Evolutionary conservation across 495 filamentous ascomycete genomes (phyloP).

Genomic region (Mytilinidion resinicola): DNA sequence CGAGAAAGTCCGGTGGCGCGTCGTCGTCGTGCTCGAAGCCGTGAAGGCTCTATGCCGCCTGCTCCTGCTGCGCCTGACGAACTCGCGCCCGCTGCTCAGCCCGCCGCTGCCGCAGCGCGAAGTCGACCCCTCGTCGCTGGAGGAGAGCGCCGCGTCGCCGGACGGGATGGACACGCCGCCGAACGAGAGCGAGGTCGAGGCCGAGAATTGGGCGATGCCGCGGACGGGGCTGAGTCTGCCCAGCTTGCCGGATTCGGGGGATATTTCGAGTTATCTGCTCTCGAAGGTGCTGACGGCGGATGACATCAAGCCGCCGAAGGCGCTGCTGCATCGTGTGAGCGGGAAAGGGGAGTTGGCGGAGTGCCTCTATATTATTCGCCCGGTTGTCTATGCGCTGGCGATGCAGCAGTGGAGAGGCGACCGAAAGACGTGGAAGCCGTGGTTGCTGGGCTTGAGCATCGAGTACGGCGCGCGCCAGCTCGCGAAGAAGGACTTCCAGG

Average conservation of each 20-base stretch:
- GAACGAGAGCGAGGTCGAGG: conserved; percentile 42
- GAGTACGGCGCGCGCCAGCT: conserved; percentile 84
- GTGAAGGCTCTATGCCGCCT: conserved; percentile 84
- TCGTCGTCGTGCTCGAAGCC: conserved; percentile 79
- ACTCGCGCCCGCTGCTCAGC: conserved; percentile 73
- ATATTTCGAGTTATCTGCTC: conserved; percentile 79
- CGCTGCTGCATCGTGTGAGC: conserved; percentile 69
- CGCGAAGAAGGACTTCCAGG: conserved; percentile 64
- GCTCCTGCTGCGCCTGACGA: conserved; percentile 75
- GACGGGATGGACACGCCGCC: conserved; percentile 40
- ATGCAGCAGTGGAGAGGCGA: conserved; percentile 60
- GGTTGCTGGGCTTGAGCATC: conserved; percentile 79
- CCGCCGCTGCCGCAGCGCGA: conserved; percentile 85
- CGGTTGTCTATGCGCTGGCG: conserved; percentile 80
- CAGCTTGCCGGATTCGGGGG: conserved; percentile 65
- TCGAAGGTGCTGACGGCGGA: conserved; percentile 90
- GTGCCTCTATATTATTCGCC: conserved; percentile 81
- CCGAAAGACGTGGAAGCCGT: conserved; percentile 73
- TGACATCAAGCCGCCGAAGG: conserved; percentile 84
- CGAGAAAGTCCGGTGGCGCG: conserved; percentile 79
- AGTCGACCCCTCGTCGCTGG: conserved; percentile 55
- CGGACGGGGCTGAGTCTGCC: conserved; percentile 82
- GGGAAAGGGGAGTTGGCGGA: conserved; percentile 73
- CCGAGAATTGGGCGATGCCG: conserved; percentile 81
- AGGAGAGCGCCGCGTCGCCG: conserved; percentile 38